These are phyloP conservation scores for Blastobotrys mokoenaii DNA, from an alignment of 805 yeast species.

Conservation along the genomic window DNA sequence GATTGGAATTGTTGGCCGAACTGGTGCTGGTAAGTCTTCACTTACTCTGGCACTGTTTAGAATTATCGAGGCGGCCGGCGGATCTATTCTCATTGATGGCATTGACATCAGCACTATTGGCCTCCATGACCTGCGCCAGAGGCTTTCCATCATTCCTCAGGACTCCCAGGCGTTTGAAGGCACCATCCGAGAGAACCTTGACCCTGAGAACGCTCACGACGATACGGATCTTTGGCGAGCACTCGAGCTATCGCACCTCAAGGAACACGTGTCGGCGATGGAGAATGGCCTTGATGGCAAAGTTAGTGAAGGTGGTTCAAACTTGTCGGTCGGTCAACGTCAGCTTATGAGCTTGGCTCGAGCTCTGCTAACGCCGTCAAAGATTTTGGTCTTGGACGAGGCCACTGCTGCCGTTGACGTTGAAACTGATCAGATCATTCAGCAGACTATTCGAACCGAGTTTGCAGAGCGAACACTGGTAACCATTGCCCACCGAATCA, in stretches of 20 bases:
- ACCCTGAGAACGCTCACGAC: conserved; percentile 59
- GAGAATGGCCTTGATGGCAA: conserved; percentile 45
- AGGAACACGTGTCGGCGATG: conserved; percentile 51
- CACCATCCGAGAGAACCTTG: conserved; percentile 74
- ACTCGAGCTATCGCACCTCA: conserved; percentile 69
- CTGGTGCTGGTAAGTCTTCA: conserved; percentile 94
- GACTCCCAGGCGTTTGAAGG: conserved; percentile 92
- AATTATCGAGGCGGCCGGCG: conserved; percentile 67
- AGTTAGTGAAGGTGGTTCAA: conserved; percentile 73
- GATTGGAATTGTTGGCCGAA: conserved; percentile 92
- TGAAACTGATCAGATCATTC: conserved; percentile 72
- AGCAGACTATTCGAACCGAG: conserved; percentile 66
- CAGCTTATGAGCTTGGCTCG: conserved; percentile 80
- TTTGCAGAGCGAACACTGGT: conserved; percentile 71
- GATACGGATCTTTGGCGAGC: conserved; percentile 84
- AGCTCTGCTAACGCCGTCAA: conserved; percentile 67
- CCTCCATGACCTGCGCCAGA: conserved; percentile 64
- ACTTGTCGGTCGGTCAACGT: conserved; percentile 80
- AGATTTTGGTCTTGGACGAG: conserved; percentile 75
- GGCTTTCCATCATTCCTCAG: conserved; percentile 82
- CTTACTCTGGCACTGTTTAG: conserved; percentile 78
- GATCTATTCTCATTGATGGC: conserved; percentile 66
- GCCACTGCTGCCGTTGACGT: conserved; percentile 89
- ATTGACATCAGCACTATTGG: conserved; percentile 62
- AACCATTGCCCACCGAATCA: conserved; percentile 84